Conservation (phyloP, 208 protist genomes). For the Kentomonas sorsogonicus region DNA sequence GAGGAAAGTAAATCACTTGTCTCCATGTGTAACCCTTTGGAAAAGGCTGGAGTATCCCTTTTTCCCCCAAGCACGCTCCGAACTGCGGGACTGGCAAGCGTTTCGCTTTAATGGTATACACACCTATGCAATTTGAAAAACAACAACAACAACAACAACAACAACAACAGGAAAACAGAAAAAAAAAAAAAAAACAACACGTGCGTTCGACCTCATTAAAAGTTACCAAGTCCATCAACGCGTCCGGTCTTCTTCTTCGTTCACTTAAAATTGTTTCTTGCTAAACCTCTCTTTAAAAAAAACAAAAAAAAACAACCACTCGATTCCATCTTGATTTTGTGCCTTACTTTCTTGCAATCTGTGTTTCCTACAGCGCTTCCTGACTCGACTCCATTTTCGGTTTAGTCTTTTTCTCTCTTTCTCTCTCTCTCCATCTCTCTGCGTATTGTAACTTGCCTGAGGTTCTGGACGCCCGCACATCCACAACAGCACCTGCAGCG, state of each 20-base stretch:
- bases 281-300: not conserved
- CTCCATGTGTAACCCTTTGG: too few species aligned
- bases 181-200: constrained; percentile 3
- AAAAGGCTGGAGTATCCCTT: too few species aligned
- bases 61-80: too few species aligned
- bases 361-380: not conserved
- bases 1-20: not conserved
- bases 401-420: not conserved
- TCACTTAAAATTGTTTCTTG: constrained; percentile 1
- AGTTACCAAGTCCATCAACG: too few species aligned
- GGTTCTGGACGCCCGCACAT: too few species aligned
- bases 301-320: not conserved
- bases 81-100: too few species aligned
- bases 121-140: too few species aligned
- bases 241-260: too few species aligned
- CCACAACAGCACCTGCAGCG: too few species aligned
- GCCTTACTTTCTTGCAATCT: not conserved
- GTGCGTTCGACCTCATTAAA: too few species aligned
- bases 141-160: too few species aligned
- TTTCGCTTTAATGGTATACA: too few species aligned
- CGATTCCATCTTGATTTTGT: not conserved
- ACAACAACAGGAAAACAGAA: not conserved
- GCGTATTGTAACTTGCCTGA: not conserved
- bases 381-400: not conserved
- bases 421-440: not conserved